These are phyloP conservation scores for Ustulina deusta DNA, from an alignment of 2,329 filamentous ascomycete species.

Conservation along the genomic window DNA sequence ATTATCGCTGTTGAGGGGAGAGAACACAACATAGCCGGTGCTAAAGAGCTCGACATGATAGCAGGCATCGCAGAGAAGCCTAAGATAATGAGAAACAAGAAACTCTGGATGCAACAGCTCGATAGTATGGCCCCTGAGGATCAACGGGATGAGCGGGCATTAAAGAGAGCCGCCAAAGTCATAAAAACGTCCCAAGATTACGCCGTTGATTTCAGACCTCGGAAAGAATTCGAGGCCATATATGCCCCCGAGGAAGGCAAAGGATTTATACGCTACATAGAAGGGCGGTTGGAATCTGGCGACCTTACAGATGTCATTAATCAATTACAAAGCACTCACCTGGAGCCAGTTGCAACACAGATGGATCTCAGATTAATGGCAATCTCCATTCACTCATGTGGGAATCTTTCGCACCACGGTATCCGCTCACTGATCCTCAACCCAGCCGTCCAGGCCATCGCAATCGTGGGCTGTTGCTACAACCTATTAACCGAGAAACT, in stretches of 20 bases:
- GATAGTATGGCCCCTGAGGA: conserved; percentile 57
- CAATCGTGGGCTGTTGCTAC: conserved; percentile 98
- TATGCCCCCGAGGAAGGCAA: conserved; percentile 71
- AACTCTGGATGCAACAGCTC: conserved; percentile 72
- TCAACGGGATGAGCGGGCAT: conserved; percentile 57
- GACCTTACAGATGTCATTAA: conserved; percentile 64
- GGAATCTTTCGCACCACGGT: conserved; percentile 95
- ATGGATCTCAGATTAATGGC: conserved; percentile 75
- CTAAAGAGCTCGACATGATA: conserved; percentile 84
- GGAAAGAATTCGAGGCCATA: conserved; percentile 61
- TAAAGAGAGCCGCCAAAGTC: conserved; percentile 52
- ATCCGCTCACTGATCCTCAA: conserved; percentile 89
- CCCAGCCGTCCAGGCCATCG: conserved; percentile 85
- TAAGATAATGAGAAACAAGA: conserved; percentile 84
- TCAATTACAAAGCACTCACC: conserved; percentile 47
- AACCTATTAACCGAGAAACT: conserved; percentile 93
- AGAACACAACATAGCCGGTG: conserved; percentile 86
- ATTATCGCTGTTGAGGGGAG: conserved; percentile 92
- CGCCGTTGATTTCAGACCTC: conserved; percentile 63
- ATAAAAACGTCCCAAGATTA: conserved; percentile 50
- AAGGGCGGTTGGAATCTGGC: conserved; percentile 78
- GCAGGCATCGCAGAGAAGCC: conserved; percentile 81
- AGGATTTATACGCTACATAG: conserved; percentile 81
- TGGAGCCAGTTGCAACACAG: conserved; percentile 44
- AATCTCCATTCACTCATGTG: conserved; percentile 95